Base-by-base conservation (phyloP, 805 yeast species). In the Saturnispora hagleri region DNA sequence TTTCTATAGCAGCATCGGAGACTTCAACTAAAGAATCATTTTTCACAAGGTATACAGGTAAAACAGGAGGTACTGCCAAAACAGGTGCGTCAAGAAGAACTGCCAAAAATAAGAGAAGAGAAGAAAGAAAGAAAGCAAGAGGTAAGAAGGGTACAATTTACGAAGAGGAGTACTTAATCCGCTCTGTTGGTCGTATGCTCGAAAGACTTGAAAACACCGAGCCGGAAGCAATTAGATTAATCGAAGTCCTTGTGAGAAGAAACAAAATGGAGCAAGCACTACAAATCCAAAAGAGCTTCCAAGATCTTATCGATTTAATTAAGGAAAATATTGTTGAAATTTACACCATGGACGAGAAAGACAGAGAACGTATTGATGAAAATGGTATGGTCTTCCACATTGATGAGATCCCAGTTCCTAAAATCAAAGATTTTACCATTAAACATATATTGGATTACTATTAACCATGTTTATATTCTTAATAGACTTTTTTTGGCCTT, bases 71-170 rank as follows among this genome's bases (percentile, higher is more conserved):
- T 24, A 93, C 99, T 3, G 98, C 98, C 4, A 86, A 86, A 63
- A 93, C 99, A 0, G 97, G 98, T 28, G 97, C 93, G 2, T 84
- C 97, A 0, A 79, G 99, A 67, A 79, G 85, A 62, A 90, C 99
- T 0, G 79, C 95, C 6, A 93, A 93, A 70, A 93, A 93, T 68
- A 80, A 83, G 58, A 86, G 96, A 66, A 80, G 99, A 58, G 97
- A 91, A 68, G 99, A 91, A 64, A 80, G 99, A 61, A 93, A 93
- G 71, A 79, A 82, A 54, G 99, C 99, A 2, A 81, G 96, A 60
- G 99, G 99, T 54, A 89, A 95, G 73, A 93, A 93, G 71, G 98
- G 98, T 46, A 91, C 97, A 6, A 86, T 93, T 20, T 93, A 93
- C 62, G 99, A 93, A 67, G 99, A 93, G 66, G 98, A 93, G 66